These are phyloP conservation scores for Diaporthe ilicicola DNA, from an alignment of 2,329 filamentous ascomycete genomes.

Conservation along the genomic window DNA sequence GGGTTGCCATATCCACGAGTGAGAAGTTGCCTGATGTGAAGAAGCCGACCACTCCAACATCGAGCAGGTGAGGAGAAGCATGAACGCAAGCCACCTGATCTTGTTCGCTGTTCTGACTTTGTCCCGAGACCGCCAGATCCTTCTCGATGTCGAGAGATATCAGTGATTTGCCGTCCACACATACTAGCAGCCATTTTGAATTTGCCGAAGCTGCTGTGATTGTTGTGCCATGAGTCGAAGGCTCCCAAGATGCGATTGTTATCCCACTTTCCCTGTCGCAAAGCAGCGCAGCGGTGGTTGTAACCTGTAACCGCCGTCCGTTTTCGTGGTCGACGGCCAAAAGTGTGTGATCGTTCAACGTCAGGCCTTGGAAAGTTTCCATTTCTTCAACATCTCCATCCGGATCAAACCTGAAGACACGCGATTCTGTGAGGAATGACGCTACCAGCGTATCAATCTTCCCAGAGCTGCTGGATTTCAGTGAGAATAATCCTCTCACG, in stretches of 20 bases:
- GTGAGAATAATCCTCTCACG: slow-evolving; percentile 76
- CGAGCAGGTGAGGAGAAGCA: slow-evolving; percentile 68
- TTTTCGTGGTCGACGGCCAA: slow-evolving; percentile 71
- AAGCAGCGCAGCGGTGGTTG: slow-evolving; percentile 68
- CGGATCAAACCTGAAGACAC: slow-evolving; percentile 79
- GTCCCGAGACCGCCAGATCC: slow-evolving; percentile 64
- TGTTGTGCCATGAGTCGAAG: slow-evolving; percentile 51
- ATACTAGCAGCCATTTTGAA: slow-evolving; percentile 73
- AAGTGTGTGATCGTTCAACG: slow-evolving; percentile 76
- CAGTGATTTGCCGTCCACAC: slow-evolving; percentile 77
- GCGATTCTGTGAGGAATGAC: slow-evolving; percentile 84
- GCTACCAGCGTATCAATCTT: slow-evolving; percentile 77
- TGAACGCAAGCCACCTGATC: slow-evolving; percentile 90
- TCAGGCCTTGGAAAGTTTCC: slow-evolving; percentile 76
- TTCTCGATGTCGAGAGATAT: slow-evolving; percentile 72
- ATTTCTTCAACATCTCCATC: slow-evolving; percentile 88
- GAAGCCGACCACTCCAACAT: slow-evolving; percentile 83
- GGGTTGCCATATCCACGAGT: slow-evolving; percentile 72
- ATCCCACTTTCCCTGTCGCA: slow-evolving; percentile 67
- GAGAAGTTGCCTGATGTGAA: slow-evolving; percentile 86
- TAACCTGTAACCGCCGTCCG: slow-evolving; percentile 79
- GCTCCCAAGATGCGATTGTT: slow-evolving; percentile 66
- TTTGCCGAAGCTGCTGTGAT: slow-evolving; percentile 86
- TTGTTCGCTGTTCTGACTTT: slow-evolving; percentile 68
- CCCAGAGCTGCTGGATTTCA: slow-evolving; percentile 60